Base-by-base conservation (phyloP, 176 grass and related monocot genomes). In the Musa schizocarpa region DNA sequence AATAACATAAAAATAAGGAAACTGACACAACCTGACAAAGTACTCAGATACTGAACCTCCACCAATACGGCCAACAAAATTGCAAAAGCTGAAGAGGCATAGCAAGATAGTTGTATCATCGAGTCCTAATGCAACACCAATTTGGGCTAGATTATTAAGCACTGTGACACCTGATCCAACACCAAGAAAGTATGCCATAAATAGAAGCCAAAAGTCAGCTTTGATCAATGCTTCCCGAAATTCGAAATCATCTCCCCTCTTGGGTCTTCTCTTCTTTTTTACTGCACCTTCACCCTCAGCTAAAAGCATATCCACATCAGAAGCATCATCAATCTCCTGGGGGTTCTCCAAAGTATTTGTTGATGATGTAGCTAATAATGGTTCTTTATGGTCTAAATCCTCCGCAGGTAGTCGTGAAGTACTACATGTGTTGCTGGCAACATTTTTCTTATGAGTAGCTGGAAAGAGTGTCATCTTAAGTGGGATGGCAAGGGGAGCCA, bases 161-260 rank as follows among this genome's bases (percentile, higher is more conserved):
- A 98, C 88, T 26, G 90, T 98, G 68, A 98, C 85, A 52, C 90
- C 94, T 62, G 94, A 93, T 52, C 90, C 94, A 68, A 98, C 88
- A 0, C 90, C 94, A 52, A 93, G 22, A 74, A 98, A 93, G 65
- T 91, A 98, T 63, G 88, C 83, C 50, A 78, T 64, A 79, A 98
- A 98, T 1, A 98, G 82, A 73, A 98, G 80, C 94, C 94, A 98
- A 64, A 98, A 98, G 75, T 98, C 94, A 21, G 94, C 94, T 78
- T 98, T 97, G 13, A 97, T 73, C 49, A 93, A 21, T 2, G 90
- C 94, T 83, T 98, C 88, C n/a, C 77, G 84, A 66, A 98, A 91
- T 74, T 80, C 90, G 55, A 98, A 98, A 79, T 98, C 94, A 14
- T 98, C 90, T 69, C 94, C 94, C 64, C 94, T 93, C 75, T 68